Percentiles rank a stretch among this genome's conserved stretches.
phyloP scores from a whole-genome alignment of 1,284 basidiomycete genomes.

The Cutaneotrichosporon sp. region DNA sequence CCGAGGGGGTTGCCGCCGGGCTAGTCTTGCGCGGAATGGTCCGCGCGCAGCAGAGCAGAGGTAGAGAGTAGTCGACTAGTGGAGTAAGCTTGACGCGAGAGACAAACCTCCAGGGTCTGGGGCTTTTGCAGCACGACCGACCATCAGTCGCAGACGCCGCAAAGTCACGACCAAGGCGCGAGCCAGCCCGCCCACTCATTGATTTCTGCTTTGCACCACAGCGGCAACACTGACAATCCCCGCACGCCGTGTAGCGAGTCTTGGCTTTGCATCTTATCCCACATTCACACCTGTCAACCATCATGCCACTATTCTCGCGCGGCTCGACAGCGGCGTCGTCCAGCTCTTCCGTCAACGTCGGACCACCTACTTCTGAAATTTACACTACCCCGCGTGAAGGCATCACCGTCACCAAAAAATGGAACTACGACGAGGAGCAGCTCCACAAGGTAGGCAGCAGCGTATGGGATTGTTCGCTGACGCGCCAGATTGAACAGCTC shows the following conservation, averaged over 20 bases:
- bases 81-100: too few relatives aligned
- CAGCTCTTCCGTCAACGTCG: constrained; percentile 1
- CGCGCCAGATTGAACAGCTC: constrained; percentile 53
- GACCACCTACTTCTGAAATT: constrained; percentile 10
- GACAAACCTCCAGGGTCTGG: too few relatives aligned
- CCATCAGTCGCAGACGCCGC: too few relatives aligned
- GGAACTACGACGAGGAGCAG: constrained; percentile 63
- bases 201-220: not conserved
- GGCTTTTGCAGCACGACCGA: too few relatives aligned
- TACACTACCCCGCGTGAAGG: constrained; percentile 10
- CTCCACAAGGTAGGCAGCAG: constrained; percentile 40
- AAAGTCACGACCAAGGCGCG: too few relatives aligned
- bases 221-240: not conserved
- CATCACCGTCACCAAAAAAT: constrained; percentile 48
- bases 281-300: not conserved
- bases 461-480: constrained; percentile 3
- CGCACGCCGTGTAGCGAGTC: not conserved
- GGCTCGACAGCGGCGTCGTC: constrained; percentile 4
- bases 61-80: too few relatives aligned
- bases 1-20: too few relatives aligned
- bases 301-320: constrained; percentile 14
- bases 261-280: not conserved
- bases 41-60: too few relatives aligned
- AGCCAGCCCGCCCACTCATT: too few relatives aligned
- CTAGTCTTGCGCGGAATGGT: too few relatives aligned